Evolutionary conservation across 345 rosid genomes (phyloP).

Genomic region (Durio zibethinus): DNA sequence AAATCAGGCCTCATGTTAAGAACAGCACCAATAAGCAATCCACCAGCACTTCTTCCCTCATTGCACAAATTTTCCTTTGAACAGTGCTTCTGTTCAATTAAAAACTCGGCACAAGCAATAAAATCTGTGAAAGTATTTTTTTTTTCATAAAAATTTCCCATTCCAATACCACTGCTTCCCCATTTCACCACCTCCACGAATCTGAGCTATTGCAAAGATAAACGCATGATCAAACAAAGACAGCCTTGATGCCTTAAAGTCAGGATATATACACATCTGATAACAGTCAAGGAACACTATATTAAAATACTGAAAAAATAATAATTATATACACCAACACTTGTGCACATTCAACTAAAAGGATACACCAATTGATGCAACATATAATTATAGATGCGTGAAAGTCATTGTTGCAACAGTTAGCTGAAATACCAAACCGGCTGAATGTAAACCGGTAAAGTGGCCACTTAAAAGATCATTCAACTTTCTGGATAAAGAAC

Average conservation of each 20-base stretch:
- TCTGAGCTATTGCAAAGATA: constrained; percentile 76
- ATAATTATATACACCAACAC: not conserved
- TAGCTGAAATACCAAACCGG: not conserved
- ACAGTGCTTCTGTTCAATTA: constrained; percentile 61
- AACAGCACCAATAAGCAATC: constrained; percentile 88
- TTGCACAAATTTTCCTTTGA: constrained; percentile 79
- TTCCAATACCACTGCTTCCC: constrained; percentile 97
- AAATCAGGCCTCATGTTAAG: constrained; percentile 97
- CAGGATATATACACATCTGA: constrained; percentile 66
- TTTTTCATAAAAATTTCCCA: constrained; percentile 79
- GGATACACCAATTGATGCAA: constrained; percentile 2
- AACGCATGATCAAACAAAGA: constrained; percentile 91
- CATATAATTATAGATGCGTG: not conserved
- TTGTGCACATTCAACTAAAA: not conserved
- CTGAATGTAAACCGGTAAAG: not conserved
- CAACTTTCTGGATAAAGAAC: not conserved
- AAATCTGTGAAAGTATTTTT: constrained; percentile 90
- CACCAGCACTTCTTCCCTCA: constrained; percentile 96
- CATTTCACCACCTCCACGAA: constrained; percentile 99
- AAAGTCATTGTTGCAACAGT: constrained; percentile 27
- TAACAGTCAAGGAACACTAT: constrained; percentile 14
- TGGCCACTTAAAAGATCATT: not conserved
- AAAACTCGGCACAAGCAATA: constrained; percentile 74
- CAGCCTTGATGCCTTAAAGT: constrained; percentile 67
- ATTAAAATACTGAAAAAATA: not conserved